phyloP scores from a whole-genome alignment of 2,329 filamentous ascomycete genomes.

The Tolypocladium capitatum region DNA sequence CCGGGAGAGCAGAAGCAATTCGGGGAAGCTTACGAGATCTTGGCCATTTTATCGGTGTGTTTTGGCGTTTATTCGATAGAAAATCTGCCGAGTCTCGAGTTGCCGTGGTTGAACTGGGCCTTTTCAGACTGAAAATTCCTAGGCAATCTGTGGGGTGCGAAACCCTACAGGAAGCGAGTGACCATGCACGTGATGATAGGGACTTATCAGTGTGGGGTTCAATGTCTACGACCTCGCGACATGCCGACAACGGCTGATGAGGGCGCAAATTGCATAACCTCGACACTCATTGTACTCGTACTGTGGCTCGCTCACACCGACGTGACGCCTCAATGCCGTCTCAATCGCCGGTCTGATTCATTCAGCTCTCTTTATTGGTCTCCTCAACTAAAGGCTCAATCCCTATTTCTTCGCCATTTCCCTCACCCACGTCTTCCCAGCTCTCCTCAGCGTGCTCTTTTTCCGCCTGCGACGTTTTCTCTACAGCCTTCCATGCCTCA shows the following conservation, averaged over 20 bases:
- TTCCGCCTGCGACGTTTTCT: too few relatives aligned
- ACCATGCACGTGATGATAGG: slow-evolving; percentile 19
- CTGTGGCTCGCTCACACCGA: too few relatives aligned
- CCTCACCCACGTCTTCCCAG: too few relatives aligned
- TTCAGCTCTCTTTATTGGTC: neutral
- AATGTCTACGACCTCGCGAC: neutral
- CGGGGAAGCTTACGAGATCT: slow-evolving; percentile 42
- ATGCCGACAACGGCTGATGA: neutral
- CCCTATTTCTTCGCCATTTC: too few relatives aligned
- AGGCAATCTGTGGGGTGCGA: slow-evolving; percentile 24
- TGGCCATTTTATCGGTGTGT: slow-evolving; percentile 46
- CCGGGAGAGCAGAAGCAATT: slow-evolving; percentile 8
- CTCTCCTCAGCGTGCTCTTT: too few relatives aligned
- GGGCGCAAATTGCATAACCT: neutral
- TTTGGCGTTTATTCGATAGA: slow-evolving; percentile 26
- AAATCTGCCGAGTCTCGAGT: slow-evolving; percentile 22
- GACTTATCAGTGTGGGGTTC: slow-evolving; percentile 11
- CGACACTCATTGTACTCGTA: neutral
- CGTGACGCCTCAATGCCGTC: neutral
- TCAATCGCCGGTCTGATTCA: neutral
- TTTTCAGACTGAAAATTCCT: slow-evolving; percentile 21
- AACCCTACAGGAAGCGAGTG: slow-evolving; percentile 24
- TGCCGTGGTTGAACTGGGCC: slow-evolving; percentile 22
- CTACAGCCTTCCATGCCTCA: too few relatives aligned
- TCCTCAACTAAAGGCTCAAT: too few relatives aligned